These are phyloP conservation scores for Raphanus hybrid DNA, from an alignment of 441 rosid species.

Conservation along the genomic window DNA sequence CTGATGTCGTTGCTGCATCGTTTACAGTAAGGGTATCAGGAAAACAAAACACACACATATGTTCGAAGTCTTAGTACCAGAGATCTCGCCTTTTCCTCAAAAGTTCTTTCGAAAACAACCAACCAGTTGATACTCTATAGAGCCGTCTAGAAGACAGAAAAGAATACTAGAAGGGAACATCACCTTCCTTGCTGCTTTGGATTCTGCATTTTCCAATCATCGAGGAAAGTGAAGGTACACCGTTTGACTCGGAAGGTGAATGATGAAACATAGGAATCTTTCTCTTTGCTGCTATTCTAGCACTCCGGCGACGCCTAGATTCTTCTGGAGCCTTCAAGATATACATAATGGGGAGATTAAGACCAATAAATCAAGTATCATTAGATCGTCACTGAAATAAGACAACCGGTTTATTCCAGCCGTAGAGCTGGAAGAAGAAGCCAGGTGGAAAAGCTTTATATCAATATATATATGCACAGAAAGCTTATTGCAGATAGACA, in stretches of 20 bases:
- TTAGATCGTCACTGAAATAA: constrained; percentile 1
- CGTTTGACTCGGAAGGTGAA: constrained; percentile 48
- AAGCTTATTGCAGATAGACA: constrained; percentile 23
- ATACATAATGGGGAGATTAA: constrained; percentile 24
- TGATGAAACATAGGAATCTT: constrained; percentile 42
- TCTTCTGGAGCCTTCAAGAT: constrained; percentile 51
- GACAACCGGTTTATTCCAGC: neutral
- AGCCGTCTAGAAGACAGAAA: neutral
- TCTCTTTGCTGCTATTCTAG: constrained; percentile 56
- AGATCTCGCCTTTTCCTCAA: neutral
- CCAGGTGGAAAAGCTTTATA: constrained; percentile 5
- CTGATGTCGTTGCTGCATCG: constrained; percentile 40
- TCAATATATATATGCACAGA: constrained; percentile 10
- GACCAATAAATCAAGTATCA: constrained; percentile 28
- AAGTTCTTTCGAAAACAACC: neutral
- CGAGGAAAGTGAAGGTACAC: constrained; percentile 43
- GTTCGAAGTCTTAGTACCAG: constrained; percentile 17
- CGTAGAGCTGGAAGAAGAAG: constrained; percentile 11
- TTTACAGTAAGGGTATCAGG: constrained; percentile 24
- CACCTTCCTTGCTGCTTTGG: constrained; percentile 59
- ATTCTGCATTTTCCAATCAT: constrained; percentile 43
- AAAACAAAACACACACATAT: constrained; percentile 16
- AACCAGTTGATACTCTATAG: constrained; percentile 11
- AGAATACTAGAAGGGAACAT: neutral
- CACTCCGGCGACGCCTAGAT: constrained; percentile 58